Evolutionary conservation across 2,329 filamentous ascomycete species (phyloP).

Genomic region (Fusarium globosum): DNA sequence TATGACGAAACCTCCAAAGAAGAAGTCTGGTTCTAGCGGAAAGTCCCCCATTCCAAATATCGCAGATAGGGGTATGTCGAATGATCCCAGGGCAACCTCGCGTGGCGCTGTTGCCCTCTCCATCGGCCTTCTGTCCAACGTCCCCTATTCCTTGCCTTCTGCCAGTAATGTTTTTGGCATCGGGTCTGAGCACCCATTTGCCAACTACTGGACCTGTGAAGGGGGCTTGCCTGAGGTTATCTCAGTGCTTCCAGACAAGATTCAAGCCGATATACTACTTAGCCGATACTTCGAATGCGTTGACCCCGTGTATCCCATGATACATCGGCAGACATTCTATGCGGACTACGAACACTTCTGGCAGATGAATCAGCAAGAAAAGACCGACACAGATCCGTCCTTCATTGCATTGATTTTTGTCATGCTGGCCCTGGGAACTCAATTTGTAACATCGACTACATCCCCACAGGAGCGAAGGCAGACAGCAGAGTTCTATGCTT

Average conservation of each 20-base stretch:
- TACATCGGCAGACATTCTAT: slow-evolving; percentile 80
- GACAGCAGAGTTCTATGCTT: slow-evolving; percentile 84
- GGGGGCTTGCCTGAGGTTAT: slow-evolving; percentile 81
- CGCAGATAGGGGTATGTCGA: slow-evolving; percentile 63
- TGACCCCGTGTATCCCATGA: slow-evolving; percentile 84
- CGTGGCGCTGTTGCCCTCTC: slow-evolving; percentile 66
- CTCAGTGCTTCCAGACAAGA: slow-evolving; percentile 78
- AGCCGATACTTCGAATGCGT: slow-evolving; percentile 75
- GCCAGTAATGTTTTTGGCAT: slow-evolving; percentile 85
- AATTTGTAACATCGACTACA: slow-evolving; percentile 72
- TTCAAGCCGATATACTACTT: slow-evolving; percentile 78
- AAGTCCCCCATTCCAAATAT: slow-evolving; percentile 63
- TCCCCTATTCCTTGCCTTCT: slow-evolving; percentile 76
- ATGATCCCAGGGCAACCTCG: slow-evolving; percentile 57
- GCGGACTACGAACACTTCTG: slow-evolving; percentile 84
- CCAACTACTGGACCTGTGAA: slow-evolving; percentile 86
- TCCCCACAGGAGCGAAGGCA: slow-evolving; percentile 73
- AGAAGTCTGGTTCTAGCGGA: slow-evolving; percentile 56
- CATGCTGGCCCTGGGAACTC: slow-evolving; percentile 81
- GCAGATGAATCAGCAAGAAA: slow-evolving; percentile 68
- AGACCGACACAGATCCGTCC: slow-evolving; percentile 71
- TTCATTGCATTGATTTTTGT: slow-evolving; percentile 80
- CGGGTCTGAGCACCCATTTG: slow-evolving; percentile 80
- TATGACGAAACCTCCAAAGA: slow-evolving; percentile 69
- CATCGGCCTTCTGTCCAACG: slow-evolving; percentile 74